These are phyloP conservation scores for Pseudodiploospora longispora DNA, from an alignment of 2,329 filamentous ascomycete species.

Conservation along the genomic window DNA sequence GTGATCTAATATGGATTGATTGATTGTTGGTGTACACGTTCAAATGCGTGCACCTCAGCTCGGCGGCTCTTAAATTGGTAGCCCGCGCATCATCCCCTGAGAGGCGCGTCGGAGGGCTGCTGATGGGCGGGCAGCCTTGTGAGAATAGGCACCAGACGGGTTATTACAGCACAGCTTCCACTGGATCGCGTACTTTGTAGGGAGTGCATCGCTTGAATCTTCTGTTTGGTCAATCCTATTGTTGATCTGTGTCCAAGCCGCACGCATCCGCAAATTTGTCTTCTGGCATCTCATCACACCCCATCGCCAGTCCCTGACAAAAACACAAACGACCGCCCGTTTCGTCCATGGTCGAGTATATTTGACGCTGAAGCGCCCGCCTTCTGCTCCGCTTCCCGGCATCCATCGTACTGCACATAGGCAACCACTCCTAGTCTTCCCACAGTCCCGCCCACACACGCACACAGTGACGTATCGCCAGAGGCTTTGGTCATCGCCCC, in stretches of 20 bases:
- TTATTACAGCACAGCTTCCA: neutral
- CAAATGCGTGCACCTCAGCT: too few species aligned
- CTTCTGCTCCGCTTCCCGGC: neutral
- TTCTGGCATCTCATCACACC: slow-evolving; percentile 1
- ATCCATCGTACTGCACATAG: neutral
- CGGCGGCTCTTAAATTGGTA: too few species aligned
- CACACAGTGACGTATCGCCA: slow-evolving; percentile 10
- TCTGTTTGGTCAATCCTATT: neutral
- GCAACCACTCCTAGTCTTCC: neutral
- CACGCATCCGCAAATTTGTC: neutral
- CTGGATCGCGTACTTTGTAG: too few species aligned
- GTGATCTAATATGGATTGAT: too few species aligned
- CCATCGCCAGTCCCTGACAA: neutral
- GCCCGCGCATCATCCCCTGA: neutral
- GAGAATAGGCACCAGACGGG: neutral
- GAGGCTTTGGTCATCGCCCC: slow-evolving; percentile 3
- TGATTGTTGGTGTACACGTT: too few species aligned
- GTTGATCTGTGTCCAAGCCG: neutral
- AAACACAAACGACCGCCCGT: neutral
- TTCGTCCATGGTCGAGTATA: too few species aligned
- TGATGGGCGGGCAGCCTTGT: neutral
- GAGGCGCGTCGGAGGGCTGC: neutral
- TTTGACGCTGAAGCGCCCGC: neutral
- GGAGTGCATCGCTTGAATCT: neutral
- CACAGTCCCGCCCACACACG: neutral